These are phyloP conservation scores for Xylaria bambusicola DNA, from an alignment of 495 filamentous ascomycete species.

Conservation along the genomic window DNA sequence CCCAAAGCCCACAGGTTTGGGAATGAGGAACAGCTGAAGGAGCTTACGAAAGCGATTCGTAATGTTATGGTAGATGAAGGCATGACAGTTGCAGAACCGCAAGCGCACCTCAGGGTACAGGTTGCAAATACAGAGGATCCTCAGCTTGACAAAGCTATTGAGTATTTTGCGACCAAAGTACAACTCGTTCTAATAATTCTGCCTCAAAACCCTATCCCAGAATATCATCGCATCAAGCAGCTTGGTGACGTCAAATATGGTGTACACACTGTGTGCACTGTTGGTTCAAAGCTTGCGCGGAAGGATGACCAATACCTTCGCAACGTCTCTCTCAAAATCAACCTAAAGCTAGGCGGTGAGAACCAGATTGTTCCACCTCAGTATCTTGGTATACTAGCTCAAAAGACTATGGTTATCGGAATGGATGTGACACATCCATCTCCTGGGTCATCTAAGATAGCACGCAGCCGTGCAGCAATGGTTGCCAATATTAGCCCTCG, in stretches of 20 bases:
- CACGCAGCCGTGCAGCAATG: slow-evolving; percentile 67
- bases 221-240: slow-evolving; percentile 68
- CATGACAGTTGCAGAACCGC: no score
- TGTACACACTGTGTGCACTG: slow-evolving; percentile 61
- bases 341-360: slow-evolving; percentile 69
- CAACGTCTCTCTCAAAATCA: slow-evolving; percentile 70
- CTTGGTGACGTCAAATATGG: slow-evolving; percentile 60
- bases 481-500: slow-evolving; percentile 60
- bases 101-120: no score
- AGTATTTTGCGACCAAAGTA: slow-evolving; percentile 5
- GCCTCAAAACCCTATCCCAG: slow-evolving; percentile 43
- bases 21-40: no score
- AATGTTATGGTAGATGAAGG: no score
- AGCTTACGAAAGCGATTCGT: no score
- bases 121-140: background rate
- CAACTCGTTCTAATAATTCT: slow-evolving; percentile 59
- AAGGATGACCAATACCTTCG: slow-evolving; percentile 55
- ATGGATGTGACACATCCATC: slow-evolving; percentile 80
- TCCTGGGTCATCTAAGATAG: slow-evolving; percentile 55
- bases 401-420: slow-evolving; percentile 75
- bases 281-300: slow-evolving; percentile 50
- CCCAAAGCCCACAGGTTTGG: no score
- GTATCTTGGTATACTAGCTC: slow-evolving; percentile 56
- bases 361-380: slow-evolving; percentile 57
- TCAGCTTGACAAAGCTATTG: slow-evolving; percentile 14